These are phyloP conservation scores for Alternaria ventricosa DNA, from an alignment of 2,329 filamentous ascomycete species.

Conservation along the genomic window DNA sequence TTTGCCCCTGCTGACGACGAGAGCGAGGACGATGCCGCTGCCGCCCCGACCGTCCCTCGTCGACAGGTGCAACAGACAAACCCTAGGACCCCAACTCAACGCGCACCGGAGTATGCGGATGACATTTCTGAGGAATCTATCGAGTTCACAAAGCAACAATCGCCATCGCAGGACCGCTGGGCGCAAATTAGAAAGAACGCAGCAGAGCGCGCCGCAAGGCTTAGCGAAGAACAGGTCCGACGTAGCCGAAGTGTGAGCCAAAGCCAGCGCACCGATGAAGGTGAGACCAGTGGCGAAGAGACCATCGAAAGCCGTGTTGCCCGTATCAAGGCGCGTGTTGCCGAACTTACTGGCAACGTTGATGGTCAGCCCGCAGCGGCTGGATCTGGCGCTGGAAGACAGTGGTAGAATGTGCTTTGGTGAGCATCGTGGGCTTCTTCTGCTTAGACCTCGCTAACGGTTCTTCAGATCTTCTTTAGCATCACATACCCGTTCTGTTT, in stretches of 20 bases:
- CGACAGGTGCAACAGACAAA: constrained; percentile 25
- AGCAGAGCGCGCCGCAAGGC: constrained; percentile 74
- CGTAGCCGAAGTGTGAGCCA: constrained; percentile 61
- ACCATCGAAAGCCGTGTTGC: constrained; percentile 96
- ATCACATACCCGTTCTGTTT: constrained; percentile 23
- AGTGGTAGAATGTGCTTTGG: constrained; percentile 26
- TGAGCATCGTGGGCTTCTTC: not conserved
- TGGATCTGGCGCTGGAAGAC: constrained; percentile 17
- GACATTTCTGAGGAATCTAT: constrained; percentile 53
- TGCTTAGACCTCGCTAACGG: not conserved
- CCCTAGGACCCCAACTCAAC: constrained; percentile 26
- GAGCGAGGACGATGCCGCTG: constrained; percentile 37
- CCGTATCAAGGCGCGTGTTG: constrained; percentile 95
- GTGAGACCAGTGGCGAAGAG: constrained; percentile 95
- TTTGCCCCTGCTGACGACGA: constrained; percentile 67
- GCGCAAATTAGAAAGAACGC: constrained; percentile 96
- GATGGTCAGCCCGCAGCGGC: constrained; percentile 31
- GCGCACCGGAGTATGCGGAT: constrained; percentile 30
- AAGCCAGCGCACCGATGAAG: constrained; percentile 72
- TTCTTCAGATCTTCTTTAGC: constrained; percentile 12
- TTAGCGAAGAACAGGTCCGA: constrained; percentile 69
- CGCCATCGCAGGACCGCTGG: constrained; percentile 76
- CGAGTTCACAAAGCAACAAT: constrained; percentile 47
- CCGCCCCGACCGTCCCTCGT: constrained; percentile 32
- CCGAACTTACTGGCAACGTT: constrained; percentile 77